Evolutionary conservation across 257 asterid genomes (phyloP), one percentile per base, ranked within the genome.

Genomic region (Nicotiana tabacum): DNA sequence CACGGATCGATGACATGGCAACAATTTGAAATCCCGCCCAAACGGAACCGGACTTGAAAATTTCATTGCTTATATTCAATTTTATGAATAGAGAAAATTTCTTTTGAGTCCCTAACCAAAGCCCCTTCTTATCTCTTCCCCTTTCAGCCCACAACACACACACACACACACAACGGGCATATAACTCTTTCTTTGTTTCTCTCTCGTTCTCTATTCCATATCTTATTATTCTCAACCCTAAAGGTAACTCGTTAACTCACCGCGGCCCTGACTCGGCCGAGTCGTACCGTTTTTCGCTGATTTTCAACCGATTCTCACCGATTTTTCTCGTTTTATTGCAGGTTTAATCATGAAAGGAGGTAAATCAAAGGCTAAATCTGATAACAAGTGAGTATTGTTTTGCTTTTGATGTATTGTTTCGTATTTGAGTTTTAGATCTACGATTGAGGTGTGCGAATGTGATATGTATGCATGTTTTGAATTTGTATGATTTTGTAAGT

Each of bases 21-120:
- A 30, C 17, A 83, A 83, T 87, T 92, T 89, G 95, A 89, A 91
- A 92, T 94, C 97, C 98, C 98, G 98, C 98, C 98, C 90, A 93
- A 94, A 92, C 92, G 82, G 80, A 76, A n/a, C 87, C 98, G 97
- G 98, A 90, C 98, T 93, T 94, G 92, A 92, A 92, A 89, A 88
- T 83, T 87, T 83, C 27, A 86, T 87, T 84, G 27, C 11, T 5
- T 58, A 58, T 17, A 58, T 77, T 86, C 60, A 93, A 79, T 72
- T 72, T 70, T 39, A 43, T 39, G 57, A 39, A 0, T 70, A 12
- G 5, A 1, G 2, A 43, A 72, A 12, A 65, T 79, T 82, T 82
- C 84, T 83, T 86, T 83, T 83, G 62, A 85, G 90, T 87, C 88
- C 89, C 87, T 84, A 85, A 88, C 90, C 83, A 86, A 87, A 85